Evolutionary conservation across 1,139 yeast species (phyloP), one percentile per base, ranked within the genome.

Genomic region (Magnusiomyces ingens): DNA sequence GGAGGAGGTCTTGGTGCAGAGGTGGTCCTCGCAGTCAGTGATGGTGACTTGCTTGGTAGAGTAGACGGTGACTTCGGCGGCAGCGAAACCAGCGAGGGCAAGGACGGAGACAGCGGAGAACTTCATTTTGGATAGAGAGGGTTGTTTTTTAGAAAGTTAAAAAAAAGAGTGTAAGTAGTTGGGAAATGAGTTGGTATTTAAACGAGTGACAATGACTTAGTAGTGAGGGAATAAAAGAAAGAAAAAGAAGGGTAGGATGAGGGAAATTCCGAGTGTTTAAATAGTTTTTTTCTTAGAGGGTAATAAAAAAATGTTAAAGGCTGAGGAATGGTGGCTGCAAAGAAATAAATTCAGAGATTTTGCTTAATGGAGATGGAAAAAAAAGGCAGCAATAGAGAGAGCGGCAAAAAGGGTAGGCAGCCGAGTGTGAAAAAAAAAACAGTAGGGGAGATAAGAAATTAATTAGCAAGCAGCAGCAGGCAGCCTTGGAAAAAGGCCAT

Each of bases 1-100:
- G 15, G 48, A 35, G 42, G 52, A 47, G 37, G 49, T 42, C 36
- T 48, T 3, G 45, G 35, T 40, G 47, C 54, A 51, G n/a, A 22
- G 36, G 45, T 36, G 44, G 21, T 48, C 48, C 36, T 40, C 43
- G 45, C 52, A 51, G 40, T 49, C 45, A 37, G 52, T 51, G 52
- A 51, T 48, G 48, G 52, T 51, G 32, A 51, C 52, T 36, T 37
- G 43, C 48, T 46, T 21, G 45, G 52, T 51, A 26, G 38, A n/a
- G 52, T 43, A 46, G 48, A 44, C 43, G 29, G 48, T 51, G 32
- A 48, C 35, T 19, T 41, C 48, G 41, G 43, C 51, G 49, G 40
- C 40, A 37, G 41, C 29, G 40, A 48, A 38, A 29, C 40, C 37
- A 8, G 21, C 43, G 22, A 40, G 21, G n/a, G 43, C 43, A 15